Base-by-base conservation (phyloP, 2,329 filamentous ascomycete species). In the Colletotrichum sp. region DNA sequence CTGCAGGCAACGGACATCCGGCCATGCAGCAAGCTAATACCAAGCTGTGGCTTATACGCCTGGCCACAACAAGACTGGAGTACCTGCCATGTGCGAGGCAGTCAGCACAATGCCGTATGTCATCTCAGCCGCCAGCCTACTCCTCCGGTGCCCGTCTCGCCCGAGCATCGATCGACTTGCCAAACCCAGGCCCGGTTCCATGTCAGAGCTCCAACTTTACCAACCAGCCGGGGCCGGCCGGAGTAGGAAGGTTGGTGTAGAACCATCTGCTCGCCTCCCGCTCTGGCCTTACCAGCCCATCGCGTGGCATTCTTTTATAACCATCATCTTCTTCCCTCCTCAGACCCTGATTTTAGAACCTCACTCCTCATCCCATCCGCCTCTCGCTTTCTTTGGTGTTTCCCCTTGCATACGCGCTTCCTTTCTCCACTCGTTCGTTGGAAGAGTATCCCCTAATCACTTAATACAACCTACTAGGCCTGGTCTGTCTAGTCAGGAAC, bases 1-100 rank as follows among this genome's bases (percentile, higher is more conserved):
- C 71, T 75, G 52, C 75, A 71, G 55, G 13, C 39, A 57, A 67
- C 71, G 75, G 75, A 77, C 75, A 71, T 77, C 71, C 71, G 71
- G 52, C 30, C 66, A 75, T 67, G 66, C 75, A 67, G 32, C 52
- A 29, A 57, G 39, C 61, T 57, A 63, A 57, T 29, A 63, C 52
- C 61, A 71, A 67, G 49, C 29, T 69, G 74, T 69, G 59, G 61
- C 61, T 71, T 71, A 63, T 55, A 63, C 75, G 71, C 25, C 67
- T 77, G 61, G 39, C n/a, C 34, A 66, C 57, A 52, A 16, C 72
- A 22, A 52, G 39, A 36, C 61, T 71, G 27, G n/a, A 70, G 55
- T 52, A 67, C 62, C 61, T 75, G 63, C 72, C 66, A 70, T 70
- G 55, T 75, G 66, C 71, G 27, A 71, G 63, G 72, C 57, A 70